Evolutionary conservation across 2,329 filamentous ascomycete species (phyloP), one percentile per base, ranked within the genome.

Genomic region (Fusarium sp.): DNA sequence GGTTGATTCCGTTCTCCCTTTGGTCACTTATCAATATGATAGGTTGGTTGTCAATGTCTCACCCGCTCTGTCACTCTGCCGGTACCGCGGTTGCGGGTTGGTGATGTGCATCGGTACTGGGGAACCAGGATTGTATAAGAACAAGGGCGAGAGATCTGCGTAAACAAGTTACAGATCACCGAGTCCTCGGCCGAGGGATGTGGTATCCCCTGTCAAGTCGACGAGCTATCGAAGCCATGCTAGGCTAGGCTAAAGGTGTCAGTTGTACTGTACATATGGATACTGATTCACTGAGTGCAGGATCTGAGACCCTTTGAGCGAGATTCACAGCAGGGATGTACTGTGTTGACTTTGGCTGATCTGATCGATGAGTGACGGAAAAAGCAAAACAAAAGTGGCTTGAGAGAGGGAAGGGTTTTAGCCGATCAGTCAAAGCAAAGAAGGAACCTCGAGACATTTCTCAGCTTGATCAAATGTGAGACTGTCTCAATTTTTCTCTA

Each of bases 281-380:
- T 26, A 52, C 37, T 64, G 67, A 70, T 67, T 70, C 62, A 70
- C n/a, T 31, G 53, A 70, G 67, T 70, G 67, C 67, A 70, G 67
- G 67, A 70, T 70, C 67, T 70, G 67, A 70, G 67, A 70, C 67
- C 55, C 26, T 31, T 28, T 19, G 19, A 18, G 31, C 52, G 46
- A 70, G 67, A 70, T 70, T 70, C 59, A 46, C 58, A 16, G 18
- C 63, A 43, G 56, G 65, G 65, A 67, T 67, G 53, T 26, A 25
- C 37, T 63, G 30, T 63, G 25, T 49, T 42, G 42, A 51, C 34
- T 34, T 52, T 42, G 37, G 43, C 37, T 39, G 23, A 41, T 41
- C 18, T 39, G 50, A 56, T 51, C 28, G 34, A 31, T 53, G 48
- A 19, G 26, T 19, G 31, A 26, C 42, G 39, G 39, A 62, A 58